These are phyloP conservation scores for Thielaviopsis ethacetica DNA, from an alignment of 2,329 filamentous ascomycete genomes.

Conservation along the genomic window DNA sequence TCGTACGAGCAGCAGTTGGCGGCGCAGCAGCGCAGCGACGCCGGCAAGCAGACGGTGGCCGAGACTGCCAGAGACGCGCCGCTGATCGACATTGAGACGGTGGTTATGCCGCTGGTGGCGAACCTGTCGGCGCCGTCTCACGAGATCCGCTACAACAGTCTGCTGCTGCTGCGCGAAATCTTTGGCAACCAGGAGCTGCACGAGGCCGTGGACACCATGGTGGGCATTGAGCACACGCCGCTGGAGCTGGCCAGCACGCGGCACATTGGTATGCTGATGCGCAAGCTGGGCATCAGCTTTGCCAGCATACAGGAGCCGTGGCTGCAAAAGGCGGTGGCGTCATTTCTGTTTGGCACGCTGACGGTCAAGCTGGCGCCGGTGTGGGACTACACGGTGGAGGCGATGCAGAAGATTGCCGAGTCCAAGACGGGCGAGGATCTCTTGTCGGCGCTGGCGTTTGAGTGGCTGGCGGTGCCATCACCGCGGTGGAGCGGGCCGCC, in stretches of 20 bases:
- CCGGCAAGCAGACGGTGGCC: background rate
- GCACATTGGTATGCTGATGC: conserved; percentile 68
- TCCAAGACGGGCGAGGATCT: conserved; percentile 54
- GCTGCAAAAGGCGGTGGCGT: conserved; percentile 56
- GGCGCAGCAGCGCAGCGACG: background rate
- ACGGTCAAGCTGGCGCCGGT: conserved; percentile 71
- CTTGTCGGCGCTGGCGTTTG: conserved; percentile 56
- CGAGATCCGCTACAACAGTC: conserved; percentile 52
- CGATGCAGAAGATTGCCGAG: conserved; percentile 59
- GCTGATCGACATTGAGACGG: conserved; percentile 35
- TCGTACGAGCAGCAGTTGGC: conserved; percentile 10
- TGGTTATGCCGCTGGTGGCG: conserved; percentile 48
- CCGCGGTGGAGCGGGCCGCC: conserved; percentile 33
- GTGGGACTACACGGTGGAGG: conserved; percentile 69
- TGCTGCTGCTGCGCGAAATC: conserved; percentile 54
- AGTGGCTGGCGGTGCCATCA: conserved; percentile 53
- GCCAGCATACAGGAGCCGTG: conserved; percentile 41
- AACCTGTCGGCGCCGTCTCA: conserved; percentile 66
- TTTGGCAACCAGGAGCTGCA: conserved; percentile 22
- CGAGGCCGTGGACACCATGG: conserved; percentile 35
- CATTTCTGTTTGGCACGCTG: conserved; percentile 77
- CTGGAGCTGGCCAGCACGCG: conserved; percentile 62
- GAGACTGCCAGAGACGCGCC: background rate
- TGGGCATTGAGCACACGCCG: conserved; percentile 65
- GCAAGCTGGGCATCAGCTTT: conserved; percentile 56